phyloP scores from a whole-genome alignment of 2,329 filamentous ascomycete genomes.

The Fusarium algeriense region DNA sequence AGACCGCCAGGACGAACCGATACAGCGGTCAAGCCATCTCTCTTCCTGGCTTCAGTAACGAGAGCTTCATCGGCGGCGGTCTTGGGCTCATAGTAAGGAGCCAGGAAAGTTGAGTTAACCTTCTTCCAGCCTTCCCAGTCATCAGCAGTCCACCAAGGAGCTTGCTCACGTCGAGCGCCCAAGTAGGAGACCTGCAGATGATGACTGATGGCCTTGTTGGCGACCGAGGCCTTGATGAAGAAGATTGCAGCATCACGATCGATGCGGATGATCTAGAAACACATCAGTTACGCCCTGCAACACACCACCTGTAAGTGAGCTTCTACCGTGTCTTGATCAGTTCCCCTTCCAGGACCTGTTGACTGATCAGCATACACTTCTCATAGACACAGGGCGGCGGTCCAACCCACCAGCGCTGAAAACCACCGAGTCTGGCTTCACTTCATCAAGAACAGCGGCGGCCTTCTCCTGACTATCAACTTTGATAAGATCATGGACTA shows the following conservation, averaged over 20 bases:
- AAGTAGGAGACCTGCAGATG: conserved; percentile 72
- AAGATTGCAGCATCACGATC: conserved; percentile 45
- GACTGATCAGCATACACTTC: conserved; percentile 16
- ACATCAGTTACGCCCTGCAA: conserved; percentile 13
- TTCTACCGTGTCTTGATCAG: conserved; percentile 56
- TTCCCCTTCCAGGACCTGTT: conserved; percentile 46
- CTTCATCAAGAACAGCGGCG: conserved; percentile 65
- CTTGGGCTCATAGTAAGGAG: conserved; percentile 67
- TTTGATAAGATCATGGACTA: conserved; percentile 76
- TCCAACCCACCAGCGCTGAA: conserved; percentile 65
- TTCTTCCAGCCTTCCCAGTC: conserved; percentile 57
- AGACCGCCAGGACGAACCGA: conserved; percentile 63
- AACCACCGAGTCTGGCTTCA: conserved; percentile 71
- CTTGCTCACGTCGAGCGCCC: conserved; percentile 59
- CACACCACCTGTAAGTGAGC: background rate
- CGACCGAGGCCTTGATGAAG: conserved; percentile 43
- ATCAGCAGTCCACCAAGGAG: conserved; percentile 64
- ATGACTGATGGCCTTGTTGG: conserved; percentile 57
- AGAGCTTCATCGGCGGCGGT: conserved; percentile 66
- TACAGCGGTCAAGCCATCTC: conserved; percentile 57
- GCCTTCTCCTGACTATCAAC: conserved; percentile 69
- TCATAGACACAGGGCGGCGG: background rate
- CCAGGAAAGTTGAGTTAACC: conserved; percentile 56
- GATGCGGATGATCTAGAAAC: conserved; percentile 41
- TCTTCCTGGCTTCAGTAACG: conserved; percentile 57